Conservation (phyloP, 176 grass and related monocot genomes). For the Oryza meridionalis region DNA sequence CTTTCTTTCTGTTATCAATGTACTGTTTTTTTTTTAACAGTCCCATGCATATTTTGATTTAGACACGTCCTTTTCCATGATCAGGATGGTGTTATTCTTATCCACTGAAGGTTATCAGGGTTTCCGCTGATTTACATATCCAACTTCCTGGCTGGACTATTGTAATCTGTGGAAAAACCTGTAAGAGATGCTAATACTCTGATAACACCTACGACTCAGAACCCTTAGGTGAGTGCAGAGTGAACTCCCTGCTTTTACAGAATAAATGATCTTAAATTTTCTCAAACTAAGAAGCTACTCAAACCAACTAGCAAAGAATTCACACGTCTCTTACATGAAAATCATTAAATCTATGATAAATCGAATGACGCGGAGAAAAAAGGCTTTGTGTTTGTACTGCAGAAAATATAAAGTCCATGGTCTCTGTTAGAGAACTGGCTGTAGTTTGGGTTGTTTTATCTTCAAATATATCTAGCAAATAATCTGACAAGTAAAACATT, state of each 20-base stretch:
- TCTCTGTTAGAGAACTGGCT: not conserved
- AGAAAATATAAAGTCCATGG: not conserved
- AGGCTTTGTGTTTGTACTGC: not conserved
- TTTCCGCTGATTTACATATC: conserved; percentile 30
- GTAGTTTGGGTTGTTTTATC: not conserved
- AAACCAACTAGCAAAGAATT: not conserved
- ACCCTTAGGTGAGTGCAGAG: not conserved
- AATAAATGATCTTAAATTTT: conserved; percentile 13
- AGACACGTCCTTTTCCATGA: conserved; percentile 29
- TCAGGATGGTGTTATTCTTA: conserved; percentile 60
- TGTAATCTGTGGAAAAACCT: conserved; percentile 18
- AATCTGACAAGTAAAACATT: not conserved
- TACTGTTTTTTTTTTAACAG: conserved; percentile 13
- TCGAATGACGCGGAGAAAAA: not conserved
- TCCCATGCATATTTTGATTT: conserved; percentile 33
- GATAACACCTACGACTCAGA: conserved; percentile 10
- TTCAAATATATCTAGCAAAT: not conserved
- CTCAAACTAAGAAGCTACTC: not conserved
- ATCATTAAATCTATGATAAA: not conserved
- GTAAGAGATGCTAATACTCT: conserved; percentile 6
- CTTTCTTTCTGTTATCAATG: conserved; percentile 15
- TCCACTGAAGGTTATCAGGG: conserved; percentile 31
- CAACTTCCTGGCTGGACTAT: conserved; percentile 32
- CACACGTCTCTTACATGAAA: not conserved
- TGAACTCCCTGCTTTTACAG: conserved; percentile 11